Evolutionary conservation across 1,284 basidiomycete species (phyloP).

Genomic region (Cerioporus squamosus): DNA sequence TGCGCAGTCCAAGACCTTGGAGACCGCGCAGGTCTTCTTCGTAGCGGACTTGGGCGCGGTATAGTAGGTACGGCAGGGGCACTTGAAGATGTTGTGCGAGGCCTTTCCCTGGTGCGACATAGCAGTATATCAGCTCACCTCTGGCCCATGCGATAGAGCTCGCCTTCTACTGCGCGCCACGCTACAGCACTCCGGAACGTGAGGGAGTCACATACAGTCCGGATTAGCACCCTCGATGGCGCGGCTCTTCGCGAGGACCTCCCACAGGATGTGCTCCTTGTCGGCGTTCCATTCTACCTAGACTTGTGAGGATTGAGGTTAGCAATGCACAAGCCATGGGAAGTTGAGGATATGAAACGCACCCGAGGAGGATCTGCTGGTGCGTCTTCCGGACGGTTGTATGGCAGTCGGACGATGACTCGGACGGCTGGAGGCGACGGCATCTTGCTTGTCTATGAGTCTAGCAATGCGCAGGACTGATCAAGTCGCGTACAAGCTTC

Average conservation of each 20-base stretch:
- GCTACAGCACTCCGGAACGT: background rate
- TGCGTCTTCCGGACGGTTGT: no score
- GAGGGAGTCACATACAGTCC: constrained; percentile 61
- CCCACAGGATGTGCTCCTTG: constrained; percentile 83
- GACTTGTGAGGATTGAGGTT: constrained; percentile 18
- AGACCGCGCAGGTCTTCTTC: constrained; percentile 80
- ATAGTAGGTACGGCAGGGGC: constrained; percentile 79
- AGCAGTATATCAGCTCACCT: background rate
- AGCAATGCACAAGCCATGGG: no score
- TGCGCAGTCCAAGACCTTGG: constrained; percentile 50
- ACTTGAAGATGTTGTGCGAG: constrained; percentile 78
- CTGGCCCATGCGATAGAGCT: background rate
- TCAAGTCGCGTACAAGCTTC: no score
- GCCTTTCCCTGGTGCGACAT: constrained; percentile 69
- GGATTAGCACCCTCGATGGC: constrained; percentile 68
- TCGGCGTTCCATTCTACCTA: constrained; percentile 83
- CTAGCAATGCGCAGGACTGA: no score
- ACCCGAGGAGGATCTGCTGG: no score
- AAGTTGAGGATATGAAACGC: no score
- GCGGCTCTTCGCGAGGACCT: constrained; percentile 76
- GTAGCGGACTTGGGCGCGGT: constrained; percentile 77
- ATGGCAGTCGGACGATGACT: no score
- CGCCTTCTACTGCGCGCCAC: background rate
- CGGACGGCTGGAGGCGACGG: no score
- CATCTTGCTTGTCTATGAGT: no score